phyloP scores from a whole-genome alignment of 306 rosid genomes.

The Acacia melanoxylon region DNA sequence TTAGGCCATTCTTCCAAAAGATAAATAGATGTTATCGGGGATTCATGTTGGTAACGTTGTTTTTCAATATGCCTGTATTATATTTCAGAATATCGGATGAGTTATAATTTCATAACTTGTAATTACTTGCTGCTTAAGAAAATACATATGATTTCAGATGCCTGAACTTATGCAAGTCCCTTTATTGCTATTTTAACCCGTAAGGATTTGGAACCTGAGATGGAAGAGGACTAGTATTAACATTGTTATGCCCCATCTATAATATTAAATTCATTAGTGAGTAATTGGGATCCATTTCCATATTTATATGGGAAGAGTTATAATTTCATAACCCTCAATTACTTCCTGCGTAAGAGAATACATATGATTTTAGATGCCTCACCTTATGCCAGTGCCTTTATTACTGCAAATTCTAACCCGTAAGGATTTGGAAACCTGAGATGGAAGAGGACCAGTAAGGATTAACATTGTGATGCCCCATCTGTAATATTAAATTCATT shows the following conservation, averaged over 20 bases:
- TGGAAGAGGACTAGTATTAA: neutral
- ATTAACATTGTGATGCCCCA: neutral
- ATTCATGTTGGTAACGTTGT: neutral
- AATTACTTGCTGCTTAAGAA: neutral
- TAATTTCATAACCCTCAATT: neutral
- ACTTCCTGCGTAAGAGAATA: neutral
- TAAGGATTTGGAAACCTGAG: conserved; percentile 5
- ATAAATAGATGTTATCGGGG: neutral
- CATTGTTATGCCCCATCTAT: neutral
- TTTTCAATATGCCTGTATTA: neutral
- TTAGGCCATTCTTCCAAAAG: neutral
- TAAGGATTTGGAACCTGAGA: neutral
- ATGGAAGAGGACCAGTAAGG: neutral
- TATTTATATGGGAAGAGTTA: neutral
- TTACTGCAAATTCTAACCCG: conserved; percentile 13
- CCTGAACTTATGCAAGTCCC: neutral
- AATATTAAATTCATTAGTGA: neutral
- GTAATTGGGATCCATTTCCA: neutral
- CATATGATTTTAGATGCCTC: neutral
- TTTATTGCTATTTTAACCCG: conserved; percentile 7
- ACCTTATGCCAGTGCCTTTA: neutral
- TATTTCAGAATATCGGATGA: neutral
- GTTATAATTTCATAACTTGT: neutral
- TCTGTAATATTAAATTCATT: neutral
- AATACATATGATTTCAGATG: neutral